A percentile compares a stretch with the other conserved stretches of the same genome.
These are phyloP conservation scores for Falciphora oryzae DNA, from an alignment of 2,329 filamentous ascomycete genomes.

Conservation along the genomic window DNA sequence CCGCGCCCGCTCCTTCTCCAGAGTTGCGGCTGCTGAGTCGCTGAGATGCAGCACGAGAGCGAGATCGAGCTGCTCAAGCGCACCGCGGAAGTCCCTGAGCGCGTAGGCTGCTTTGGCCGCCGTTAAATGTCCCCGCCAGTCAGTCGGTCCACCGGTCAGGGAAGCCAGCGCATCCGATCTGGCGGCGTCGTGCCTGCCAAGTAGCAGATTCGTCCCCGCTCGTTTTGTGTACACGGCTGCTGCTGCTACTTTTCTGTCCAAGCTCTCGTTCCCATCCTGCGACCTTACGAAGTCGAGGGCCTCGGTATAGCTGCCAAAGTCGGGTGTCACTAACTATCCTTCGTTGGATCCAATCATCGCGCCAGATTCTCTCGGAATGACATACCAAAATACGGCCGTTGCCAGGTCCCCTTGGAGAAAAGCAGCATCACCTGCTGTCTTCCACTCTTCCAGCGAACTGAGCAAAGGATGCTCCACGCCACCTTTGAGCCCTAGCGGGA, in stretches of 20 bases:
- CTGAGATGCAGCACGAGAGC: conserved; percentile 19
- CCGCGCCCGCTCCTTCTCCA: conserved; percentile 21
- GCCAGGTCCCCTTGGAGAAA: conserved; percentile 27
- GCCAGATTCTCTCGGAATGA: background rate
- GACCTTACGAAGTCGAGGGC: conserved; percentile 21
- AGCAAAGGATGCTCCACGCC: conserved; percentile 6
- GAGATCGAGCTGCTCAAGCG: conserved; percentile 18
- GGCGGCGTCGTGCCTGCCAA: conserved; percentile 28
- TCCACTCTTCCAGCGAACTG: conserved; percentile 9
- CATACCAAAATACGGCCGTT: conserved; percentile 27
- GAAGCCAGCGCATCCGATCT: conserved; percentile 27
- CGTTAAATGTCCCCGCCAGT: conserved; percentile 29
- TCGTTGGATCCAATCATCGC: background rate
- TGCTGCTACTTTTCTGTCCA: conserved; percentile 11
- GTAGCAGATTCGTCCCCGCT: conserved; percentile 25
- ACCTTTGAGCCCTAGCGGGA: conserved; percentile 17
- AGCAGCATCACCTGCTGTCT: conserved; percentile 17
- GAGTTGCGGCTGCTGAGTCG: background rate
- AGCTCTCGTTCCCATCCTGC: conserved; percentile 13
- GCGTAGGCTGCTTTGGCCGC: conserved; percentile 30
- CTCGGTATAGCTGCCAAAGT: conserved; percentile 25
- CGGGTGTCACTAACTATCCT: background rate
- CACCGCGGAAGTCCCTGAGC: conserved; percentile 24
- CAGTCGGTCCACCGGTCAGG: conserved; percentile 13
- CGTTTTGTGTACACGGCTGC: conserved; percentile 24